phyloP scores from a whole-genome alignment of 2,329 filamentous ascomycete species.

The Didymella lethalis region DNA sequence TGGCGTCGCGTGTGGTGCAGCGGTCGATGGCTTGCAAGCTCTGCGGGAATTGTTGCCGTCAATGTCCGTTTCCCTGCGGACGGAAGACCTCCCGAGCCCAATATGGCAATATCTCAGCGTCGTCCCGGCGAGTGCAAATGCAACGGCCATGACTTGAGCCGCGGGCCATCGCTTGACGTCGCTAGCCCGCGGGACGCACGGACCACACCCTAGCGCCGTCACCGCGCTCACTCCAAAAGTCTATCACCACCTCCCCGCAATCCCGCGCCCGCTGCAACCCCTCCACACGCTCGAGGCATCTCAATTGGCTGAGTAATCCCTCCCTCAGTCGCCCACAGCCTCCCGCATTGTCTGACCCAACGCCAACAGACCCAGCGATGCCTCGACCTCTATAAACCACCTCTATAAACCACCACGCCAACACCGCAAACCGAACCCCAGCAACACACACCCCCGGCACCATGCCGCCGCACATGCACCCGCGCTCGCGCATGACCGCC shows the following conservation, averaged over 20 bases:
- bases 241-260: conserved; percentile 33
- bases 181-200: conserved; percentile 20
- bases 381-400: conserved; percentile 27
- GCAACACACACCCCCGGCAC: conserved; percentile 1
- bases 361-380: conserved; percentile 39
- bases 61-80: too few relatives aligned
- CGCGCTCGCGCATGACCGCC: conserved; percentile 89
- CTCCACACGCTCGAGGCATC: conserved; percentile 33
- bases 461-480: conserved; percentile 89
- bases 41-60: neutral
- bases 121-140: neutral
- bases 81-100: too few relatives aligned
- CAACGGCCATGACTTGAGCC: neutral
- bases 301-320: conserved; percentile 43
- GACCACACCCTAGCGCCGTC: conserved; percentile 21
- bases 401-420: neutral
- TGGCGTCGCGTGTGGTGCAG: neutral
- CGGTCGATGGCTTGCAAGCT: neutral
- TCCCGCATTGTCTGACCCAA: neutral
- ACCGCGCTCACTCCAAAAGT: conserved; percentile 32
- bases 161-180: neutral
- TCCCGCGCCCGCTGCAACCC: neutral
- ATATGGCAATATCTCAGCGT: neutral
- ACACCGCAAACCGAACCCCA: neutral
- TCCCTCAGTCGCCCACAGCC: neutral